Evolutionary conservation across 192 early-diverging fungal genomes (phyloP), one percentile per base, ranked within the genome.

Genomic region (Entomortierella beljakovae): DNA sequence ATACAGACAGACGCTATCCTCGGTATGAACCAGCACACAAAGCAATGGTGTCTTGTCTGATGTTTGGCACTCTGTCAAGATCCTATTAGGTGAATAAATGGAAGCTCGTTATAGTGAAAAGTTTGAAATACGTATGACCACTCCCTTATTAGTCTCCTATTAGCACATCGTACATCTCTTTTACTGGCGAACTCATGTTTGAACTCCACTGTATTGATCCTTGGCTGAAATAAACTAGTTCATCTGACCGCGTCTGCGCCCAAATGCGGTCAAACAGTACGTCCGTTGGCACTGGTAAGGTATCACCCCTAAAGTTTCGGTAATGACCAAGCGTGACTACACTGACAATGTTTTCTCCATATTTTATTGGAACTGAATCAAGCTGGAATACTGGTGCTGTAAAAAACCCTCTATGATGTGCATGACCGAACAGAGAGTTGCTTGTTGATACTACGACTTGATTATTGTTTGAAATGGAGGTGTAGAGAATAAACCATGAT

Each of bases 201-300:
- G n/a, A 25, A 26, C 63, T 74, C 71, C 71, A 74, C 33, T 55
- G 63, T n/a, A 67, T 23, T 33, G 33, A 1, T 1, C 71, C 64
- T 34, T 57, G 56, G 16, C 55, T 6, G 28, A 74, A 64, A 65
- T 59, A 56, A 13, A 31, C 61, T 6, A 73, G 16, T 34, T 73
- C 70, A 9, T 49, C 56, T 9, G 48, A 28, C 26, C 23, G 53
- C 18, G 70, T 73, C 37, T 73, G 56, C 34, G 57, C 70, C 70
- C 70, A 73, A 13, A 65, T 29, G 13, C 31, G 33, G 4, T 2
- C 43, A 3, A 43, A 55, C 29, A 23, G 6, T 1, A 2, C 6
- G 31, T 31, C 35, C 9, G 3, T 2, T 43, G 33, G 18, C 22
- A 11, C 16, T 1, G 6, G n/a, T 2, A 1, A 20, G n/a, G 23